A percentile compares a stretch with the other conserved stretches of the same genome.
phyloP scores from a whole-genome alignment of 768 basidiomycete species.

The Agaricus bisporus region DNA sequence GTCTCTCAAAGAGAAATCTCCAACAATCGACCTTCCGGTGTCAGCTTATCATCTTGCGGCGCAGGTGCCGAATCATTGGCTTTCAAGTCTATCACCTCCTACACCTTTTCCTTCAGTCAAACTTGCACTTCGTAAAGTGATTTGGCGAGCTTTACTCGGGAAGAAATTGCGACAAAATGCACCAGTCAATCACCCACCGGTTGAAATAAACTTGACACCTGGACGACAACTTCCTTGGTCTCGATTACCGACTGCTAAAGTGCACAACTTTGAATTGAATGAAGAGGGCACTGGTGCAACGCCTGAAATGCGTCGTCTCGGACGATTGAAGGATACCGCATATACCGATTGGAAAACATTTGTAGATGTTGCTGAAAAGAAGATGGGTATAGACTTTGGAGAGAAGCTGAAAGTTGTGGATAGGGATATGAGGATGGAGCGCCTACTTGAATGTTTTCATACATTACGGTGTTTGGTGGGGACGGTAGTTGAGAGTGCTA shows the following conservation, averaged over 20 bases:
- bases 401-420: background rate
- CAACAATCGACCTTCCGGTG: slow-evolving; percentile 34
- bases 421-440: slow-evolving; percentile 22
- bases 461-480: slow-evolving; percentile 64
- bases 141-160: slow-evolving; percentile 60
- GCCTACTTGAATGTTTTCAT: slow-evolving; percentile 53
- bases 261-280: background rate
- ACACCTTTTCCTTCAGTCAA: slow-evolving; percentile 27
- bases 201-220: background rate
- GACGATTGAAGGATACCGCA: slow-evolving; percentile 43
- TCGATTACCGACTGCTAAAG: slow-evolving; percentile 12
- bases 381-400: slow-evolving; percentile 21
- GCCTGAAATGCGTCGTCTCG: slow-evolving; percentile 20
- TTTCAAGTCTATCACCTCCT: slow-evolving; percentile 16
- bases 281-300: slow-evolving; percentile 2
- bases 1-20: slow-evolving; percentile 20
- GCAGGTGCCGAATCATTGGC: slow-evolving; percentile 64
- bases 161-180: background rate
- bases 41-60: slow-evolving; percentile 66
- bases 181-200: background rate
- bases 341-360: slow-evolving; percentile 48
- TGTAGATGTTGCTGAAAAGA: slow-evolving; percentile 22
- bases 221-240: slow-evolving; percentile 14
- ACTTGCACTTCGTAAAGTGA: slow-evolving; percentile 61
- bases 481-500: slow-evolving; percentile 58